A percentile compares a stretch with the other conserved stretches of the same genome.
Conservation (phyloP, 805 yeast species). For the Cyberlindnera subsufficiens region DNA sequence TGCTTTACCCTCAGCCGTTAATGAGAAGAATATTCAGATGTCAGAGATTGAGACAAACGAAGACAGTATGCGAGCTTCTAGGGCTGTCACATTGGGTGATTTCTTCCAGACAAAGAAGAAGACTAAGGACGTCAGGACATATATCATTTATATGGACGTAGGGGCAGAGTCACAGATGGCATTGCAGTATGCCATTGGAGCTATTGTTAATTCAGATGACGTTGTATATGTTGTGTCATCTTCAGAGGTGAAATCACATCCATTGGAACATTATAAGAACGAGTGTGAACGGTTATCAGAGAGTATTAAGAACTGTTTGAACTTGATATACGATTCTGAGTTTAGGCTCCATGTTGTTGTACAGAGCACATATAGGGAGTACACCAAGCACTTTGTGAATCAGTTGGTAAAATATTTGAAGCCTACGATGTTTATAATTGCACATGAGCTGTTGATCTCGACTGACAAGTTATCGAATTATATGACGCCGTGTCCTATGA, state of each 20-base stretch:
- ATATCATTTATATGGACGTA: slow-evolving; percentile 73
- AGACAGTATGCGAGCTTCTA: slow-evolving; percentile 51
- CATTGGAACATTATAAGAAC: slow-evolving; percentile 18
- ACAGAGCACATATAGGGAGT: slow-evolving; percentile 31
- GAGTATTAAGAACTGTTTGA: slow-evolving; percentile 8
- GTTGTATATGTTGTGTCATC: slow-evolving; percentile 62
- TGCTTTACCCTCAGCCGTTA: slow-evolving; percentile 21
- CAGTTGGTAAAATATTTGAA: slow-evolving; percentile 30
- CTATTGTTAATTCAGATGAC: slow-evolving; percentile 76
- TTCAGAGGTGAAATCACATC: slow-evolving; percentile 36
- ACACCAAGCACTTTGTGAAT: slow-evolving; percentile 32
- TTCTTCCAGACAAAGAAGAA: slow-evolving; percentile 33
- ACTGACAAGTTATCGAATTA: slow-evolving; percentile 16
- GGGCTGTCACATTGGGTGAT: slow-evolving; percentile 65
- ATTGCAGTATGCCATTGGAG: slow-evolving; percentile 82
- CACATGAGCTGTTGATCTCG: slow-evolving; percentile 9
- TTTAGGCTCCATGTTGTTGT: slow-evolving; percentile 25
- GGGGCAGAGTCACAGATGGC: slow-evolving; percentile 82
- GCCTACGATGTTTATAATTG: slow-evolving; percentile 23
- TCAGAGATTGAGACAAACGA: slow-evolving; percentile 51
- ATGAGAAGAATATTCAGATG: slow-evolving; percentile 42
- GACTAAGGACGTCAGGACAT: slow-evolving; percentile 41
- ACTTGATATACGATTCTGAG: slow-evolving; percentile 10
- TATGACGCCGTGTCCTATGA: slow-evolving; percentile 19
- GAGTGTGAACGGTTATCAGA: slow-evolving; percentile 11